phyloP scores from a whole-genome alignment of 164 flowering plant genomes.

The Vitis amurensis region DNA sequence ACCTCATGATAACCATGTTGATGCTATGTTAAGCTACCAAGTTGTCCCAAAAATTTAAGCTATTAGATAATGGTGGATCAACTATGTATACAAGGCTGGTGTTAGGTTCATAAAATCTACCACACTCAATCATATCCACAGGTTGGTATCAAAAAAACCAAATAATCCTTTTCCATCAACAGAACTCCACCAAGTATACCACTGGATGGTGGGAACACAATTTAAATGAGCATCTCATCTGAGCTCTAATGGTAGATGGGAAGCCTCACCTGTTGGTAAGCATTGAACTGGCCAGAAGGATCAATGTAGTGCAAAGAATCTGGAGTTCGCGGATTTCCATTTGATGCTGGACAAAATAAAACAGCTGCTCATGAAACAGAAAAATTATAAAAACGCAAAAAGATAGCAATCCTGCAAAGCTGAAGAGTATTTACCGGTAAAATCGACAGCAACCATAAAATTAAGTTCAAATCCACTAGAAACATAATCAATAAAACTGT shows the following conservation, averaged over 20 bases:
- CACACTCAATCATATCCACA: too few relatives aligned
- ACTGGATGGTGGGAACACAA: neutral
- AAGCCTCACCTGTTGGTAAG: slow-evolving; percentile 81
- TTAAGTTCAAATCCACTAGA: slow-evolving; percentile 90
- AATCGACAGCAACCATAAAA: slow-evolving; percentile 96
- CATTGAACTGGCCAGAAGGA: slow-evolving; percentile 71
- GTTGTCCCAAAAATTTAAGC: too few relatives aligned
- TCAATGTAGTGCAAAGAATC: slow-evolving; percentile 86
- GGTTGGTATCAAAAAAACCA: too few relatives aligned
- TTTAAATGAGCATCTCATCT: neutral
- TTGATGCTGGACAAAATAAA: slow-evolving; percentile 59
- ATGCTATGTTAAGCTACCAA: too few relatives aligned
- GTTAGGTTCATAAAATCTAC: too few relatives aligned
- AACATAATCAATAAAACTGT: slow-evolving; percentile 87
- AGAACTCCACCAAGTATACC: neutral
- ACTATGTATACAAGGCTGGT: too few relatives aligned
- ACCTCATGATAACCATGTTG: too few relatives aligned
- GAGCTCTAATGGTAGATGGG: neutral
- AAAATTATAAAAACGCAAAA: neutral
- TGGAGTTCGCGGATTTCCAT: slow-evolving; percentile 72
- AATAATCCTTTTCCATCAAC: neutral
- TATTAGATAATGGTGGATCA: too few relatives aligned
- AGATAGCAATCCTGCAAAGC: neutral
- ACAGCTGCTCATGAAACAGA: neutral
- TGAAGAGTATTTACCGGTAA: slow-evolving; percentile 59